Base-by-base conservation (phyloP, 768 basidiomycete species). In the Dentipellis sp. region DNA sequence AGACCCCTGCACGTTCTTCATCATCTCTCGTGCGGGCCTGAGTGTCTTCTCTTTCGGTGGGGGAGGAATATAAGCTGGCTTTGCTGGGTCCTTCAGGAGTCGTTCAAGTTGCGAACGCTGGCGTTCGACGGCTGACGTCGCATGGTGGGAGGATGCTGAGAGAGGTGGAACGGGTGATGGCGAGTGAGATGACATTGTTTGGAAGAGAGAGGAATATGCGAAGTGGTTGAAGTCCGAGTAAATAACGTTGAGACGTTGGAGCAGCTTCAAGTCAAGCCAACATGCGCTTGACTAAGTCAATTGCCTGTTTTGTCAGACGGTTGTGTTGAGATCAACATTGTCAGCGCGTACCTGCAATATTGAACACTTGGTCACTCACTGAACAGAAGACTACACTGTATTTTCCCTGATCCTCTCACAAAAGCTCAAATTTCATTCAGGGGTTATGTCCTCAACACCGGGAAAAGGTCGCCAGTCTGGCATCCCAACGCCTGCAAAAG, bases 1-100 rank as follows among this genome's bases (percentile, higher is more conserved):
- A 14, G 91, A 94, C 0, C 97, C 97, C 70, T 97, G 94, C 7
- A 99, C 95, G 64, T 98, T 98, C 79, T 97, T 97, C 91, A 99
- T 97, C 91, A 93, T 93, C 68, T 93, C 97, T 50, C 91, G 78
- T 9, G 94, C 77, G 1, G 94, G 76, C 17, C 93, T 76, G 34
- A 97, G 75, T 0, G 76, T 77, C 74, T 91, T 94, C 59, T 90
- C 88, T 68, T 90, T 88, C 5, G 88, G 86, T 1, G 88, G 76
- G n/a, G 79, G 64, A 1, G 94, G 92, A 10, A 98, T 73, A 65
- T 81, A 80, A 1, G 85, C 90, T 1, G 85, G 83, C 67, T 93
- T 94, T 7, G 78, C 68, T 0, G 97, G 97, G 63, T 98, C 90
- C 67, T 88, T 91, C 59, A 98, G 82, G 36, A 99, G 82, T 62